Evolutionary conservation across 1,139 yeast genomes (phyloP).

Genomic region (Taphrina confusa): DNA sequence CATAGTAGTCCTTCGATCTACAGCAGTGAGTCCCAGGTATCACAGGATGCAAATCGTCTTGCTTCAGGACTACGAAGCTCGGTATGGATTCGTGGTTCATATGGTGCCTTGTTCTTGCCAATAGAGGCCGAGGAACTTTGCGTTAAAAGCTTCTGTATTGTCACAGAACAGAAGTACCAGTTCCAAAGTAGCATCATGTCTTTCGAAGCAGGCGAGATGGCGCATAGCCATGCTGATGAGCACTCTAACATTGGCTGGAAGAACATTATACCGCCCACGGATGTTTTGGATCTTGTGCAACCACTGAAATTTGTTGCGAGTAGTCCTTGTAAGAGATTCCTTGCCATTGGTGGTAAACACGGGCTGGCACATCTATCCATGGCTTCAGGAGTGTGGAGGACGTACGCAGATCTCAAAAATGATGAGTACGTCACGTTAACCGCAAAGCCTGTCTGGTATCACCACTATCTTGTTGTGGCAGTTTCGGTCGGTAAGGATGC

Average conservation of each 20-base stretch:
- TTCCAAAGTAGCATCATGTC: not conserved
- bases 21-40: not conserved
- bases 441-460: constrained; percentile 52
- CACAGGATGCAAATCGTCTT: too few species aligned
- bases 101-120: constrained; percentile 1
- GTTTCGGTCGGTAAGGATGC: constrained; percentile 44
- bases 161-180: not conserved
- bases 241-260: not conserved
- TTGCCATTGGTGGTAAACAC: constrained; percentile 51
- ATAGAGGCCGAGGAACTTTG: not conserved
- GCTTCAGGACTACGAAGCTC: not conserved
- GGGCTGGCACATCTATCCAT: constrained; percentile 51
- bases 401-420: constrained; percentile 47
- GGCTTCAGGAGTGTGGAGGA: constrained; percentile 50
- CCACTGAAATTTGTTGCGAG: constrained; percentile 45
- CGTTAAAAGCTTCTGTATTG: not conserved
- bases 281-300: not conserved
- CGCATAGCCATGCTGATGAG: not conserved
- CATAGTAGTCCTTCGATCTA: too few species aligned
- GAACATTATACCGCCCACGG: not conserved
- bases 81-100: not conserved
- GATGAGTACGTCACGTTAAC: constrained; percentile 49
- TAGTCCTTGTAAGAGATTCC: constrained; percentile 50
- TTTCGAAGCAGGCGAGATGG: not conserved
- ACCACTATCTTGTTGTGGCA: constrained; percentile 48